Percentiles rank a stretch among this genome's conserved stretches.
Conservation (phyloP, 352 stramenopile genomes). For the Globisporangium okanoganense region DNA sequence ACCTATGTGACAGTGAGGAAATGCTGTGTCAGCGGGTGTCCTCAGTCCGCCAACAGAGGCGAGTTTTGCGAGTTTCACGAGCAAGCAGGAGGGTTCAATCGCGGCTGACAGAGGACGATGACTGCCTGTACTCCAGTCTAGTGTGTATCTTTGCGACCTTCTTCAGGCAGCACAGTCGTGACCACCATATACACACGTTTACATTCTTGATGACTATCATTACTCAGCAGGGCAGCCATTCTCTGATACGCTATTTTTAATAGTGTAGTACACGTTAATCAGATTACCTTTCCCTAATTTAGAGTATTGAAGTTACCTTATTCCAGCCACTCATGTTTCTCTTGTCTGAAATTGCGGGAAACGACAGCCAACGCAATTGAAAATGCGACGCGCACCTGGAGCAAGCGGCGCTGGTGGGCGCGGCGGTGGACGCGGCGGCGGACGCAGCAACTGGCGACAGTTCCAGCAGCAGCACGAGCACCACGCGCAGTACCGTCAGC, state of each 20-base stretch:
- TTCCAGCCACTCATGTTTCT: background rate
- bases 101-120: background rate
- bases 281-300: background rate
- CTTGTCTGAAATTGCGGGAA: constrained; percentile 1
- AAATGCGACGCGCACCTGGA: constrained; percentile 13
- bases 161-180: background rate
- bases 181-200: background rate
- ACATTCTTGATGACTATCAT: background rate
- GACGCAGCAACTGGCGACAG: constrained; percentile 23
- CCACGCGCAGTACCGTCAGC: constrained; percentile 3
- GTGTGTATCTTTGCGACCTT: background rate
- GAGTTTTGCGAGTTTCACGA: constrained; percentile 53
- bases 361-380: constrained; percentile 8
- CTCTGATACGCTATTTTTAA: background rate
- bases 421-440: background rate
- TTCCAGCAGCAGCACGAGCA: constrained; percentile 33
- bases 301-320: background rate
- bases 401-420: constrained; percentile 12
- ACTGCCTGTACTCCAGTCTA: background rate
- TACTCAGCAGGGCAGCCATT: background rate
- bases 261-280: background rate
- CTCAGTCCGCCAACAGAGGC: constrained; percentile 19
- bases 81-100: background rate
- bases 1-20: constrained; percentile 29
- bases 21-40: constrained; percentile 35